Base-by-base conservation (phyloP, 345 rosid species). In the Passiflora organensis region DNA sequence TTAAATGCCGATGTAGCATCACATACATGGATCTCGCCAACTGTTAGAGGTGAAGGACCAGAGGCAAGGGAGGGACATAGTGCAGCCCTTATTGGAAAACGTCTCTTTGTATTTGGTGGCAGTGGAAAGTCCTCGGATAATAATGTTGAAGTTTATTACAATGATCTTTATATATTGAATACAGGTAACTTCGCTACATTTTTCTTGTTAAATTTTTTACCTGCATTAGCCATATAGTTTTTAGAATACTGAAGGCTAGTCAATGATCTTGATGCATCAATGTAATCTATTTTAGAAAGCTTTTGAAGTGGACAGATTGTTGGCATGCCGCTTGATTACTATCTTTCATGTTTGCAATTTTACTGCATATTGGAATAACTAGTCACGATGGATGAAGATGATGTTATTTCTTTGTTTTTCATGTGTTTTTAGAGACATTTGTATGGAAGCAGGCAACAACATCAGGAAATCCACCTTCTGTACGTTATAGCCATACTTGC, bases 401-500 rank as follows among this genome's bases (percentile, higher is more conserved):
- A 28, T 28, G 34, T 28, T 28, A 2, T 28, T 28, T 28, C 21
- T 57, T 28, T 54, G 48, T 45, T 57, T 41, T 41, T 2, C 23
- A 32, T 37, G 19, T 21, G 46, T 32, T 57, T 77, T 75, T 72
- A 94, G 99, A 94, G 75, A 89, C 95, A 43, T 94, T 77, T 72
- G 88, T 94, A 36, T 94, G 99, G 99, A 85, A 87, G 62, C 66
- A 59, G 43, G 91, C 87, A 74, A 54, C 62, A 60, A 83, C 91
- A 51, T 70, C 85, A 6, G 99, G 99, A 50, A 70, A 45, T 58
- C 88, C 88, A 59, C 99, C 99, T 50, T 83, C 99, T 65, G 83
- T 85, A 3, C 85, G 99, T 16, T 97, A 93, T 76, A 85, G 99
- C 73, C 99, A 93, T 70, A 72, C 86, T 62, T 93, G 97, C 79